A percentile compares a stretch with the other conserved stretches of the same genome.
Evolutionary conservation across 192 early-diverging fungal species (phyloP).

Genomic region (Pilaira anomala): DNA sequence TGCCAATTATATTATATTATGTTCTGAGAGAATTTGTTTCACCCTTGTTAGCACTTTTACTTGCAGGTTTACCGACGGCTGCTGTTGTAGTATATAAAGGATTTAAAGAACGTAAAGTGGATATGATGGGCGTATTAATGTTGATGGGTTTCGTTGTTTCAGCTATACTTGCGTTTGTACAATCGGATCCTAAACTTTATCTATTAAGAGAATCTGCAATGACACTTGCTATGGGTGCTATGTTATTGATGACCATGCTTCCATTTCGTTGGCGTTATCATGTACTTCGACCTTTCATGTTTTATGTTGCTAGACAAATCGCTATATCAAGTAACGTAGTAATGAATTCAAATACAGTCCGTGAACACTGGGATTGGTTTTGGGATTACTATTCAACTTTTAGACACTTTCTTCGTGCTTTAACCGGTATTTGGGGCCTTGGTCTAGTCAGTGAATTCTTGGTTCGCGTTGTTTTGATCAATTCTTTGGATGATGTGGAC

Average conservation of each 20-base stretch:
- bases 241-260: slow-evolving; percentile 38
- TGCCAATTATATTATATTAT: slow-evolving; percentile 35
- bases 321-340: slow-evolving; percentile 28
- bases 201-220: slow-evolving; percentile 45
- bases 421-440: slow-evolving; percentile 39
- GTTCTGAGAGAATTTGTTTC: slow-evolving; percentile 28
- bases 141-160: slow-evolving; percentile 40
- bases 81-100: slow-evolving; percentile 29
- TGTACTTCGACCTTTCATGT: slow-evolving; percentile 39
- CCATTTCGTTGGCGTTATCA: slow-evolving; percentile 33
- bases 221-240: slow-evolving; percentile 34
- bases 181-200: slow-evolving; percentile 40
- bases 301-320: slow-evolving; percentile 35
- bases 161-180: slow-evolving; percentile 37
- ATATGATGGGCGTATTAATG: slow-evolving; percentile 38
- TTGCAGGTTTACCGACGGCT: slow-evolving; percentile 42
- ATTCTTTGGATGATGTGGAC: slow-evolving; percentile 22
- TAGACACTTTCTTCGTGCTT: slow-evolving; percentile 29
- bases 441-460: slow-evolving; percentile 44
- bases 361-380: slow-evolving; percentile 37
- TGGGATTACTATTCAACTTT: slow-evolving; percentile 36
- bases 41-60: slow-evolving; percentile 29
- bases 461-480: slow-evolving; percentile 29
- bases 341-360: slow-evolving; percentile 24
- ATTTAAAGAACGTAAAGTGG: slow-evolving; percentile 23